Evolutionary conservation across 2,329 filamentous ascomycete species (phyloP).

Genomic region (Xylariaceae sp.): DNA sequence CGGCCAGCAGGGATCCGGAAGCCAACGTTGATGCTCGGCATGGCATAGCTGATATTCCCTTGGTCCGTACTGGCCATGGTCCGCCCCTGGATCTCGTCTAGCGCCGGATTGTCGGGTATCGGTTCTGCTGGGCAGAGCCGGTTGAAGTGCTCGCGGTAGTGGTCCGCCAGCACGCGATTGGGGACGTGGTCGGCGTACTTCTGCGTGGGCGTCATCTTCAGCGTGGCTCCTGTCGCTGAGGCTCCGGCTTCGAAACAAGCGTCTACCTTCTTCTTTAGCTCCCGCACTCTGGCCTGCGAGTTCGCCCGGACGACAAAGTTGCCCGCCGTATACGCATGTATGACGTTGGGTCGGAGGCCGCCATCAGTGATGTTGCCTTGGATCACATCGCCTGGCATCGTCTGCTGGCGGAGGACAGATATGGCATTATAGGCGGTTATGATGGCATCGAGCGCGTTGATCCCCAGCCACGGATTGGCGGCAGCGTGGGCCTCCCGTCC

Average conservation of each 20-base stretch:
- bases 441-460: constrained; percentile 55
- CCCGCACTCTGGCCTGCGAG: constrained; percentile 35
- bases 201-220: constrained; percentile 38
- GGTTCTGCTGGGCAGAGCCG: constrained; percentile 31
- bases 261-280: constrained; percentile 38
- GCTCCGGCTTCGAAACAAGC: constrained; percentile 44
- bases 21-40: constrained; percentile 49
- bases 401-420: constrained; percentile 50
- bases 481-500: constrained; percentile 53
- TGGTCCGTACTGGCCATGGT: constrained; percentile 55
- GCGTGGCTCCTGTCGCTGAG: constrained; percentile 43
- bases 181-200: constrained; percentile 52
- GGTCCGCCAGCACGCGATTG: constrained; percentile 42
- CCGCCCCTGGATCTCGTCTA: constrained; percentile 37
- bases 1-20: constrained; percentile 46
- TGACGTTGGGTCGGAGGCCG: constrained; percentile 50
- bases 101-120: constrained; percentile 35
- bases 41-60: constrained; percentile 52
- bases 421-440: constrained; percentile 45
- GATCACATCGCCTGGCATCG: constrained; percentile 45
- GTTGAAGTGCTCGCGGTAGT: constrained; percentile 43
- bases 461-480: constrained; percentile 52
- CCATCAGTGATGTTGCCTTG: constrained; percentile 49
- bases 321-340: constrained; percentile 42
- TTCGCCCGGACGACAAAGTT: constrained; percentile 30